These are phyloP conservation scores for Pythium myriotylum DNA, from an alignment of 352 stramenopile genomes.

Conservation along the genomic window DNA sequence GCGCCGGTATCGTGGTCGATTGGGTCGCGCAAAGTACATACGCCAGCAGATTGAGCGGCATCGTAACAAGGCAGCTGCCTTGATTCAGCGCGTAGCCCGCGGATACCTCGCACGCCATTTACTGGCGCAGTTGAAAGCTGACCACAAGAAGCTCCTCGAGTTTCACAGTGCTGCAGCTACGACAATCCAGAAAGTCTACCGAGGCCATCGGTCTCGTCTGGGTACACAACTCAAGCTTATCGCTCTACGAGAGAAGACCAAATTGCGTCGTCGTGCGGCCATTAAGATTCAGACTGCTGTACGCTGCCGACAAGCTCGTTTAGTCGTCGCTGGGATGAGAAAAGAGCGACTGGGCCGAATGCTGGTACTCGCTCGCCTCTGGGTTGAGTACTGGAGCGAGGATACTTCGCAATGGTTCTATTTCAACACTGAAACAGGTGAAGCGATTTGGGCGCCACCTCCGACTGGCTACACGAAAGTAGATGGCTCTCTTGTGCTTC, in stretches of 20 bases:
- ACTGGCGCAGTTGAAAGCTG: constrained; percentile 34
- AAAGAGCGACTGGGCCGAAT: constrained; percentile 40
- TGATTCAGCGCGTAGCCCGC: constrained; percentile 59
- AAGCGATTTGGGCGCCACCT: constrained; percentile 70
- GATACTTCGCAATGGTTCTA: constrained; percentile 77
- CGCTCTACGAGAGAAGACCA: constrained; percentile 61
- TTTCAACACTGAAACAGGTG: constrained; percentile 76
- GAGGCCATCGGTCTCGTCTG: constrained; percentile 67
- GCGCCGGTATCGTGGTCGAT: constrained; percentile 64
- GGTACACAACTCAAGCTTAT: constrained; percentile 72
- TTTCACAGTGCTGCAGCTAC: constrained; percentile 47
- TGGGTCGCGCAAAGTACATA: constrained; percentile 68
- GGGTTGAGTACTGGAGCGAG: constrained; percentile 82
- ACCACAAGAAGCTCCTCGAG: constrained; percentile 30
- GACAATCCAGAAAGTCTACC: constrained; percentile 75
- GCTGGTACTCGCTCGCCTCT: constrained; percentile 49
- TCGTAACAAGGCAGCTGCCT: constrained; percentile 39
- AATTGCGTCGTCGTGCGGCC: constrained; percentile 47
- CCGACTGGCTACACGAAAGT: constrained; percentile 70
- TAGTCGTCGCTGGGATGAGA: constrained; percentile 35
- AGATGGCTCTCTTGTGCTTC: constrained; percentile 67
- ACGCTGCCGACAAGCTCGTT: constrained; percentile 50
- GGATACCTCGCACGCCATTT: constrained; percentile 41
- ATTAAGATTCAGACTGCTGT: constrained; percentile 71
- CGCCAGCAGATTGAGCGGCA: constrained; percentile 59